Evolutionary conservation across 1,284 basidiomycete genomes (phyloP).

Genomic region (Cystobasidiaceae sp.): DNA sequence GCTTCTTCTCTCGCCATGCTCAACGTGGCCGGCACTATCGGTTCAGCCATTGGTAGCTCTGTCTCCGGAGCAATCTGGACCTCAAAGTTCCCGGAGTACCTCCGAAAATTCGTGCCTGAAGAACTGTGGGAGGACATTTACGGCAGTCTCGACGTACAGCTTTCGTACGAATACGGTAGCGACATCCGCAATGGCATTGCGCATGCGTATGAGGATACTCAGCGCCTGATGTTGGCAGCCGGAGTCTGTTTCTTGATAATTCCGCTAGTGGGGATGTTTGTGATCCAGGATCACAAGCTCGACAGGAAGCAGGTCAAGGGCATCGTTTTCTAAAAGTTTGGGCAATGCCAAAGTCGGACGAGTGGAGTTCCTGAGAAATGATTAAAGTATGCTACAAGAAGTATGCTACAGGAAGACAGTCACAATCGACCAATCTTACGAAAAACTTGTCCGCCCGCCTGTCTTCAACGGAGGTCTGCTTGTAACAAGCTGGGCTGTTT

Average conservation of each 20-base stretch:
- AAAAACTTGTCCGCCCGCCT: too few relatives aligned
- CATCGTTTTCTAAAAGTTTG: constrained; percentile 42
- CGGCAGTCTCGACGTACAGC: constrained; percentile 41
- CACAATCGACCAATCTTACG: too few relatives aligned
- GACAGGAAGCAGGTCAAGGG: constrained; percentile 45
- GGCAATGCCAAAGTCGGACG: too few relatives aligned
- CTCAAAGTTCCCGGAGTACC: constrained; percentile 3
- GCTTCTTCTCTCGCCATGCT: constrained; percentile 18
- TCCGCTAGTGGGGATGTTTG: constrained; percentile 35
- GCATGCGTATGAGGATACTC: constrained; percentile 42
- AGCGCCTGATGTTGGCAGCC: constrained; percentile 45
- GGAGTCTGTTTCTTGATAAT: constrained; percentile 43
- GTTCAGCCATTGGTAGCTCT: constrained; percentile 10
- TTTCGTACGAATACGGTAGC: constrained; percentile 41
- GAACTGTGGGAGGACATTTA: constrained; percentile 40
- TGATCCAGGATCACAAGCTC: constrained; percentile 44
- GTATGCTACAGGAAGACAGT: too few relatives aligned
- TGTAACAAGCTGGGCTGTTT: too few relatives aligned
- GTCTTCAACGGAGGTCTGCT: too few relatives aligned
- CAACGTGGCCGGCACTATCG: constrained; percentile 17
- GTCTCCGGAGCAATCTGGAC: constrained; percentile 30
- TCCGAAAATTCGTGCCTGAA: constrained; percentile 5
- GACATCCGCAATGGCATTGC: constrained; percentile 41
- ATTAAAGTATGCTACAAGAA: too few relatives aligned
- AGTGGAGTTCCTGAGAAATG: too few relatives aligned